phyloP scores from a whole-genome alignment of 2,329 filamentous ascomycete genomes.

The Diaporthe aspalathi region DNA sequence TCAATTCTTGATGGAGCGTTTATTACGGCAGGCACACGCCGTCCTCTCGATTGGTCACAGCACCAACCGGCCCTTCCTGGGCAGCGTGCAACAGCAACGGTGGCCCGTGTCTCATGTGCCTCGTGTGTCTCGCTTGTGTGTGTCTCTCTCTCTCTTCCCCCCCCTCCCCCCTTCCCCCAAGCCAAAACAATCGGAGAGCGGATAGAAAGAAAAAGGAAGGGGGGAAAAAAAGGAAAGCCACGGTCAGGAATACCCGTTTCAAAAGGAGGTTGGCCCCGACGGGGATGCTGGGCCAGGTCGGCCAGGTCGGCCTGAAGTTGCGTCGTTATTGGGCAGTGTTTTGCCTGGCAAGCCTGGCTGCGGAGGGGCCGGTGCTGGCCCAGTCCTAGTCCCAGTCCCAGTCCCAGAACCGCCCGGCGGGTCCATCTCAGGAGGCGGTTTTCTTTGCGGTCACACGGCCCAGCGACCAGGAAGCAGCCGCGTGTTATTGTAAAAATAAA shows the following conservation, averaged over 20 bases:
- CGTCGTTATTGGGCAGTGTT: background rate
- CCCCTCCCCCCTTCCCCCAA: too few species aligned
- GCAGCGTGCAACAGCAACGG: conserved; percentile 11
- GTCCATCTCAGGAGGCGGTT: background rate
- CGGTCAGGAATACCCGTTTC: conserved; percentile 33
- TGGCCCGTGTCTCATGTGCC: conserved; percentile 26
- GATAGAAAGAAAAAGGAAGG: too few species aligned
- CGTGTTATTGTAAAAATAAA: too few species aligned
- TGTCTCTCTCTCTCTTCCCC: too few species aligned
- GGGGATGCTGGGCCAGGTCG: conserved; percentile 5
- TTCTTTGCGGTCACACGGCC: conserved; percentile 18
- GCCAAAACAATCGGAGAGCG: too few species aligned
- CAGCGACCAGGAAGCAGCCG: conserved; percentile 2
- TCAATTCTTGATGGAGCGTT: background rate
- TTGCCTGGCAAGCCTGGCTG: too few species aligned
- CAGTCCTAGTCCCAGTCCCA: background rate
- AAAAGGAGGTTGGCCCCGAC: conserved; percentile 19
- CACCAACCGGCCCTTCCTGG: background rate
- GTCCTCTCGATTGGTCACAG: background rate
- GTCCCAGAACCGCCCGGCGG: conserved; percentile 9
- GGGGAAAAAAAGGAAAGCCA: background rate
- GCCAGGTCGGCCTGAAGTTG: conserved; percentile 19
- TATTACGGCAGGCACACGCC: too few species aligned
- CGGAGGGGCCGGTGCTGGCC: conserved; percentile 22
- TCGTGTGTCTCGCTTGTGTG: background rate